A percentile compares a stretch with the other conserved stretches of the same genome.
These are phyloP conservation scores for Barnettozyma sp. DNA, from an alignment of 805 yeast species.

Conservation along the genomic window DNA sequence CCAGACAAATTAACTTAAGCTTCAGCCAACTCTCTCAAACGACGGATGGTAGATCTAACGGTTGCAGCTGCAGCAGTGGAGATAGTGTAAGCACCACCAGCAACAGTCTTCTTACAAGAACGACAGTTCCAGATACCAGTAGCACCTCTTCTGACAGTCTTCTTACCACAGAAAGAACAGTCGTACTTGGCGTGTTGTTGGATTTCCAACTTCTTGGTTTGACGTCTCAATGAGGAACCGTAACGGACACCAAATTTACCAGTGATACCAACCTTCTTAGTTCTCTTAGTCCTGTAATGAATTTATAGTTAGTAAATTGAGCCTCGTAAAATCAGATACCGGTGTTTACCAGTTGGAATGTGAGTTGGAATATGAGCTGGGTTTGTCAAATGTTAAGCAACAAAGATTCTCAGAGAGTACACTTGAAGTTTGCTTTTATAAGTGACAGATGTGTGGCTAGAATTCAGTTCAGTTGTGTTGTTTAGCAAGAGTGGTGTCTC, in stretches of 20 bases:
- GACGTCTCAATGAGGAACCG: slow-evolving; percentile 99
- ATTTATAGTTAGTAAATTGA: too few relatives aligned
- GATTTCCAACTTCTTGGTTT: slow-evolving; percentile 97
- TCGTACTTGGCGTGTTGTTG: slow-evolving; percentile 99
- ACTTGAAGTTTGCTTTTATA: too few relatives aligned
- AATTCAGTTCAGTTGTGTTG: too few relatives aligned
- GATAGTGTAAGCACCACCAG: slow-evolving; percentile 99
- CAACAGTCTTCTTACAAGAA: slow-evolving; percentile 93
- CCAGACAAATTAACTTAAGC: slow-evolving; percentile 53
- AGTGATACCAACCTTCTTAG: slow-evolving; percentile 99
- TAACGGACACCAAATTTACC: slow-evolving; percentile 99
- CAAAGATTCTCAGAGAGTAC: too few relatives aligned
- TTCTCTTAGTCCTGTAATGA: slow-evolving; percentile 99
- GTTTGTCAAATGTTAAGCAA: too few relatives aligned
- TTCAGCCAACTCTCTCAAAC: slow-evolving; percentile 99
- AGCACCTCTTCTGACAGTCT: slow-evolving; percentile 94
- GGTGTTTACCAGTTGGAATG: too few relatives aligned
- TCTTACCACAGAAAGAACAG: slow-evolving; percentile 99
- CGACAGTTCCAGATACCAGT: slow-evolving; percentile 98
- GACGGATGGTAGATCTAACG: slow-evolving; percentile 99
- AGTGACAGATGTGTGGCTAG: too few relatives aligned
- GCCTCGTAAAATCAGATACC: too few relatives aligned
- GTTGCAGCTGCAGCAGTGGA: slow-evolving; percentile 99
- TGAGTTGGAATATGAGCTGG: too few relatives aligned
- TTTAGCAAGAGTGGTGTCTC: too few relatives aligned